Conservation (phyloP, 768 basidiomycete genomes). For the Kwoniella pini region DNA sequence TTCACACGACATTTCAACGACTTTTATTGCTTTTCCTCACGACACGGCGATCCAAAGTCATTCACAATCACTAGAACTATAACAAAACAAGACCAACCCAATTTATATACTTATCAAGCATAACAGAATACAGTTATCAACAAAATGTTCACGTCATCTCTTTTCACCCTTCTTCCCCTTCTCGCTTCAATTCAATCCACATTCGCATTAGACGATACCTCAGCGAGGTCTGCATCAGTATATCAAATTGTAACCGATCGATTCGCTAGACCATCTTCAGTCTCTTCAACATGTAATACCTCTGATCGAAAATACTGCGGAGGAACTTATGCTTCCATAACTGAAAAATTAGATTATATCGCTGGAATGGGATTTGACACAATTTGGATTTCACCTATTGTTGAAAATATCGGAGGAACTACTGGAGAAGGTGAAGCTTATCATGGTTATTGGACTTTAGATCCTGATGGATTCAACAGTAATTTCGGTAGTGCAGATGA, state of each 20-base stretch:
- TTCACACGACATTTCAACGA: not conserved
- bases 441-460: conserved; percentile 74
- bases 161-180: conserved; percentile 21
- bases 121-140: not conserved
- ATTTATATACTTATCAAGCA: not conserved
- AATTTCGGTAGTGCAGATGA: conserved; percentile 74
- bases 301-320: conserved; percentile 64
- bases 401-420: conserved; percentile 71
- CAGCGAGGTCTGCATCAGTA: conserved; percentile 73
- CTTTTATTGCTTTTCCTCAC: not conserved
- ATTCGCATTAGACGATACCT: conserved; percentile 58
- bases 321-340: conserved; percentile 75
- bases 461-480: conserved; percentile 61
- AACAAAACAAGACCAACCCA: not conserved
- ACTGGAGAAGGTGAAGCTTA: conserved; percentile 59
- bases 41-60: not conserved
- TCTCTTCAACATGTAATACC: conserved; percentile 28
- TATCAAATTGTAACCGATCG: conserved; percentile 82
- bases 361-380: conserved; percentile 80
- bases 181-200: conserved; percentile 20
- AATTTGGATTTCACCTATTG: conserved; percentile 81
- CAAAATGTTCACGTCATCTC: conserved; percentile 19
- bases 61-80: conserved; percentile 2
- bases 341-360: conserved; percentile 79
- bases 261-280: conserved; percentile 63